Evolutionary conservation across 179 eudicot genomes (phyloP), one percentile per base, ranked within the genome.

Genomic region (Camellia oleifera): DNA sequence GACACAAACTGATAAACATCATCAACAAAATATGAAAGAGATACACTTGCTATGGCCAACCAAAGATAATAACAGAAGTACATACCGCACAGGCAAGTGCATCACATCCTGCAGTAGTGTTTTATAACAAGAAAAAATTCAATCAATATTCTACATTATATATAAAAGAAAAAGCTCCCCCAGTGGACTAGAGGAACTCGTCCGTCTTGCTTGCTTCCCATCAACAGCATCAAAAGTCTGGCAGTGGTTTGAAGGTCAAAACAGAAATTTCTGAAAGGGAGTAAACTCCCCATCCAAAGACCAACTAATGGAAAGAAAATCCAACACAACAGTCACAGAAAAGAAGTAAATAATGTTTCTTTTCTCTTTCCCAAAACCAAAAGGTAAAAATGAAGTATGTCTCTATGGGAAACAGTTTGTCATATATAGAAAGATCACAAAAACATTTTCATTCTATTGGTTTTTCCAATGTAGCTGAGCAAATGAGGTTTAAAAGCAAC

Each of bases 141-240:
- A 64, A 4, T 17, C 17, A 60, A 60, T 58, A n/a, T 42, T 58
- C 18, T n/a, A 32, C 42, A 75, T 7, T 10, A 4, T 15, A 60
- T 32, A 11, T 15, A 58, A 26, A 4, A 75, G 17, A 8, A 60
- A 58, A 44, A 97, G 99, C 88, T 97, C 99, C 54, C 99, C 99
- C 84, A 97, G 71, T 79, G 99, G 99, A 89, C 97, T 94, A 69
- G 99, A 94, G 46, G 98, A 97, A 85, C 89, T 93, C 77, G 99
- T 97, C 75, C 99, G 87, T 83, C 99, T 91, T 83, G 99, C 99
- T 86, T 97, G 99, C 86, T 97, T 97, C 71, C 99, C 99, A 88
- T 97, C 98, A 80, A 94, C 98, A 53, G 97, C 98, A 83, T 93
- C 99, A 81, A 97, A 97, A 79, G 99, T 97, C 99, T 97, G 81